Percentiles rank a stretch among this genome's conserved stretches.
Evolutionary conservation across 768 basidiomycete species (phyloP).

Genomic region (Kwoniella mangroviensis): DNA sequence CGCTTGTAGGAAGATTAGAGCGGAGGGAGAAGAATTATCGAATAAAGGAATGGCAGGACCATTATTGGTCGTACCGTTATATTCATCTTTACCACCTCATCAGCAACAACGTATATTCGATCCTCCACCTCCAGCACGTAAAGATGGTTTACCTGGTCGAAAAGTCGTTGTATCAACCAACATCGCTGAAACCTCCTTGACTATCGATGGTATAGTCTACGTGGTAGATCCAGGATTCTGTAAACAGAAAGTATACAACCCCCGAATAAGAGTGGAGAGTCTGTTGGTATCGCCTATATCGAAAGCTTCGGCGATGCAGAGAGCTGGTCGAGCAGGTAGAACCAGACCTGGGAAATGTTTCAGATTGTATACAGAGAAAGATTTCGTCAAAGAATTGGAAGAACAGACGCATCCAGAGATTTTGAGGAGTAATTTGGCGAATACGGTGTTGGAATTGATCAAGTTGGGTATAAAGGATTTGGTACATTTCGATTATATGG

Average conservation of each 20-base stretch:
- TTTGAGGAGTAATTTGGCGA: constrained; percentile 87
- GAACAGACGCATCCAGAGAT: constrained; percentile 99
- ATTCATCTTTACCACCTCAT: constrained; percentile 89
- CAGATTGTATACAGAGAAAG: constrained; percentile 92
- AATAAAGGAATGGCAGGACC: constrained; percentile 72
- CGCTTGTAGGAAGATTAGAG: constrained; percentile 87
- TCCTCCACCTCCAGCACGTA: constrained; percentile 70
- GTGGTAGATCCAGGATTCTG: constrained; percentile 97
- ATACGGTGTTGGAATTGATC: constrained; percentile 88
- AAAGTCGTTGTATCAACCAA: constrained; percentile 96
- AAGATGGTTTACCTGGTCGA: constrained; percentile 78
- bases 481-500: constrained; percentile 81
- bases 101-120: constrained; percentile 98
- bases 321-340: constrained; percentile 93
- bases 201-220: constrained; percentile 99
- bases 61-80: constrained; percentile 85
- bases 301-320: constrained; percentile 93
- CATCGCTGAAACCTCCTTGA: constrained; percentile 95
- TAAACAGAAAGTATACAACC: constrained; percentile 98
- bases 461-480: constrained; percentile 95
- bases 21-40: constrained; percentile 84
- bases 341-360: constrained; percentile 98
- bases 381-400: constrained; percentile 93
- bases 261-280: constrained; percentile 92
- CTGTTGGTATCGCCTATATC: constrained; percentile 92